phyloP scores from a whole-genome alignment of 1,139 yeast genomes.

The Pichia sp. region DNA sequence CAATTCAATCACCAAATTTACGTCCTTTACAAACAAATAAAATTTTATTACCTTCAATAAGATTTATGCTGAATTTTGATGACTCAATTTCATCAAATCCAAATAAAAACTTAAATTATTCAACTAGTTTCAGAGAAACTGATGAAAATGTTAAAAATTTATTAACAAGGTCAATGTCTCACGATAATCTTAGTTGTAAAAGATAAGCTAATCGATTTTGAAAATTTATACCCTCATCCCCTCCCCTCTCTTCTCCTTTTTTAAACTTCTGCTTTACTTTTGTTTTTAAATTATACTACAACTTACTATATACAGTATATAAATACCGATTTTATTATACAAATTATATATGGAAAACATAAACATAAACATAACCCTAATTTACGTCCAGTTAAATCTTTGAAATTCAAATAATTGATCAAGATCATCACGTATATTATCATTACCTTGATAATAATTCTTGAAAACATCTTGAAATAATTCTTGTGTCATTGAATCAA shows the following conservation, averaged over 20 bases:
- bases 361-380: too few relatives aligned
- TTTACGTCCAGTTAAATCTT: conserved; percentile 4
- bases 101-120: conserved; percentile 11
- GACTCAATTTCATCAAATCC: conserved; percentile 18
- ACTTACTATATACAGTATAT: not conserved
- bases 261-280: not conserved
- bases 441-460: conserved; percentile 18
- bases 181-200: conserved; percentile 17
- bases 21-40: conserved; percentile 15
- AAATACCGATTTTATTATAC: too few relatives aligned
- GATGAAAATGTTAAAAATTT: conserved; percentile 25
- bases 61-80: conserved; percentile 19
- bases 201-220: too few relatives aligned
- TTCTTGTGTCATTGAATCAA: conserved; percentile 21
- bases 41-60: conserved; percentile 19
- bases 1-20: conserved; percentile 30
- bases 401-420: conserved; percentile 9
- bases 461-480: conserved; percentile 20
- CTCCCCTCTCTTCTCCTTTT: not conserved
- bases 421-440: conserved; percentile 5
- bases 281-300: not conserved
- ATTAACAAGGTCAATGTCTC: conserved; percentile 24
- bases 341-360: too few relatives aligned
- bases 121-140: conserved; percentile 17
- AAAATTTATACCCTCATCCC: not conserved